Evolutionary conservation across 1,139 yeast genomes (phyloP), one percentile per base, ranked within the genome.

Genomic region (Wickerhamiella infanticola): DNA sequence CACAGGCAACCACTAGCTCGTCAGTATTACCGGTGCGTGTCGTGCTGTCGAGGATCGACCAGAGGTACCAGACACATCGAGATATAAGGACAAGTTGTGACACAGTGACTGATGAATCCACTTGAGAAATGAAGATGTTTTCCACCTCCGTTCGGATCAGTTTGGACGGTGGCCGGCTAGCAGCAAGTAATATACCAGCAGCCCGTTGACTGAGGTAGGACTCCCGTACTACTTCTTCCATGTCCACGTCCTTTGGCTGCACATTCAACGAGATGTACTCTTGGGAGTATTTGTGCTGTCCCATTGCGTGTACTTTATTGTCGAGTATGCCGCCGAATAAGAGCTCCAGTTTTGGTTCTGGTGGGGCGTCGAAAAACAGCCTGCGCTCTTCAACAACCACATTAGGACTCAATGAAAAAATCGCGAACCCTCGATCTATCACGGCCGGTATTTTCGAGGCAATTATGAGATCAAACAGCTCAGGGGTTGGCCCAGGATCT

Each of bases 401-500:
- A 29, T 29, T 29, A 7, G 8, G 29, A 3, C 44, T 39, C 4
- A 37, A 11, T 2, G 33, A 24, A 3, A 24, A 37, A 36, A 23
- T n/a, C 6, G 27, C 26, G 39, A 9, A 29, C n/a, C 39, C 43
- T 31, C 24, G 37, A 3, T 38, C 35, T 13, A 41, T 25, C 9
- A 40, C 8, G 8, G 45, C 50, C 41, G 44, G 46, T 24, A 29
- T 29, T 29, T 29, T 29, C 9, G 33, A 29, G 7, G 33, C 33
- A 7, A 29, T 7, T 7, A 29, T 29, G 33, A 7, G 33, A 29
- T 29, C 33, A 29, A 29, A 29, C 7, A 29, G 11, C 33, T 7
- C 33, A 29, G 33, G 33, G 11, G 9, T 29, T 29, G 11, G 9
- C 7, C 33, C 11, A 7, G 7, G 7, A 7, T 7, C 33, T 29